Conservation (phyloP, 352 stramenopile genomes). For the Phytophthora citrophthora region DNA sequence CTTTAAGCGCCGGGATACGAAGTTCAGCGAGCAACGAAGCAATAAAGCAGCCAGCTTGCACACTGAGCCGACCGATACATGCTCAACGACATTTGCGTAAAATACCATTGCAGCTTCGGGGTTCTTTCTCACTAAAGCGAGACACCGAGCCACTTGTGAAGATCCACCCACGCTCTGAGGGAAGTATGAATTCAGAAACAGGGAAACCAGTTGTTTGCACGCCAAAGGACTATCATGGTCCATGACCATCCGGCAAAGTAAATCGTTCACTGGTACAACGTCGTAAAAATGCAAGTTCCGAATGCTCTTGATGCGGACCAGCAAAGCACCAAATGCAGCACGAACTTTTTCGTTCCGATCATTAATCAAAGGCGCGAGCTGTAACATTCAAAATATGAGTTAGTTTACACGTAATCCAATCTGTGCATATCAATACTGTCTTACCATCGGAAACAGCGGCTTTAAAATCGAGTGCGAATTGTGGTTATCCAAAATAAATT, state of each 20-base stretch:
- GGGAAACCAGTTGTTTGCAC: slow-evolving; percentile 77
- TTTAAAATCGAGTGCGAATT: slow-evolving; percentile 87
- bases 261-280: slow-evolving; percentile 77
- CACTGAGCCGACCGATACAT: slow-evolving; percentile 79
- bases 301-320: slow-evolving; percentile 90
- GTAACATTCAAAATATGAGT: slow-evolving; percentile 16
- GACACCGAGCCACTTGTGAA: slow-evolving; percentile 81
- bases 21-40: slow-evolving; percentile 79
- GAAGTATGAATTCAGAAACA: slow-evolving; percentile 91
- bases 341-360: slow-evolving; percentile 86
- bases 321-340: slow-evolving; percentile 73
- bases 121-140: slow-evolving; percentile 84
- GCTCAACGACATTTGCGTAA: slow-evolving; percentile 77
- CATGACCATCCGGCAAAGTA: slow-evolving; percentile 76
- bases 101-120: slow-evolving; percentile 84
- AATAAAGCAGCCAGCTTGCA: slow-evolving; percentile 83
- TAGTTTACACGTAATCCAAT: neutral
- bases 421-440: neutral
- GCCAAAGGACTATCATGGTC: slow-evolving; percentile 63
- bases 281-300: slow-evolving; percentile 90
- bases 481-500: slow-evolving; percentile 90
- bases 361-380: slow-evolving; percentile 85
- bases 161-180: slow-evolving; percentile 80
- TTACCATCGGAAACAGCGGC: slow-evolving; percentile 82
- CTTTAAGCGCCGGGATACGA: slow-evolving; percentile 72